These are phyloP conservation scores for Coemansia sp. DNA, from an alignment of 192 early-diverging fungal genomes.

Conservation along the genomic window DNA sequence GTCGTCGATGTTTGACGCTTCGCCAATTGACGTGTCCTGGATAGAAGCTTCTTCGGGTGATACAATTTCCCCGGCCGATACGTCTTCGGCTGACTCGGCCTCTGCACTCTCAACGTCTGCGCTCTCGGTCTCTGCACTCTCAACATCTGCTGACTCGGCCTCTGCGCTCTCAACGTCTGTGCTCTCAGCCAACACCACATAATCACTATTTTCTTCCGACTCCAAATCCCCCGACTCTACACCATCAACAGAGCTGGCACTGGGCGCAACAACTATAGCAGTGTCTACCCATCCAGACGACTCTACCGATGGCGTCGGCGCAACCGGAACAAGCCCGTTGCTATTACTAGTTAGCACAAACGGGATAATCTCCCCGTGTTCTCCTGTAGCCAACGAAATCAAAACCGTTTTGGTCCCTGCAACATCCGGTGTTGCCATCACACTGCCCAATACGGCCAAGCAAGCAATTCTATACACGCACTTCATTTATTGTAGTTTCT, in stretches of 20 bases:
- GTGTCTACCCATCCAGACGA: not conserved
- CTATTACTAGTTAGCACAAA: constrained; percentile 27
- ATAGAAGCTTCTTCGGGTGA: not conserved
- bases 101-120: not conserved
- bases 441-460: not conserved
- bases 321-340: constrained; percentile 7
- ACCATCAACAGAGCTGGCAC: not conserved
- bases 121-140: no score
- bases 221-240: not conserved
- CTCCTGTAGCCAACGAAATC: constrained; percentile 35
- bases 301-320: not conserved
- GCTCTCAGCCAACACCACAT: no score
- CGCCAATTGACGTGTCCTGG: not conserved
- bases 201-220: not conserved
- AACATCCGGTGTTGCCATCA: constrained; percentile 24
- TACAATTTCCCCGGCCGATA: not conserved
- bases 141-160: no score
- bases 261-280: not conserved
- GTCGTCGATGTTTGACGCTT: not conserved
- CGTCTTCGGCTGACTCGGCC: not conserved
- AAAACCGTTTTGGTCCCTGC: constrained; percentile 39
- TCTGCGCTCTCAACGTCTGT: no score
- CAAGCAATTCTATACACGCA: not conserved
- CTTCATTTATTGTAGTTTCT: no score
- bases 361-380: constrained; percentile 32